These are phyloP conservation scores for Nannizziopsis barbatae DNA, from an alignment of 2,329 filamentous ascomycete species.

Conservation along the genomic window DNA sequence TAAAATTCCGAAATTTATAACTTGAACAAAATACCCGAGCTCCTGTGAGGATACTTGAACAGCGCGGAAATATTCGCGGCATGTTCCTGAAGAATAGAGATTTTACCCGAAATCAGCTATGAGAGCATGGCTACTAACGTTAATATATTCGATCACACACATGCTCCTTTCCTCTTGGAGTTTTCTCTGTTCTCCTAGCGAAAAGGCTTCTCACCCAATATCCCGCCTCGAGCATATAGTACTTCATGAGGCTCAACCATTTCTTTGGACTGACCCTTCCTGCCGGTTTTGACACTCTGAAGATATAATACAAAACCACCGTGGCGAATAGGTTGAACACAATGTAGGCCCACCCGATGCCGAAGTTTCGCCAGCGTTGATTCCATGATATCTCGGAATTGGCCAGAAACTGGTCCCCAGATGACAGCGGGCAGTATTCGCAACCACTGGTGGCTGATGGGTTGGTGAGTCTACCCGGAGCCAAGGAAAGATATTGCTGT, in stretches of 20 bases:
- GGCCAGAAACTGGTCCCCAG: constrained; percentile 34
- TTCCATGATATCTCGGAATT: constrained; percentile 43
- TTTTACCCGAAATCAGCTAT: not conserved
- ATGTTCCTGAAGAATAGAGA: no score
- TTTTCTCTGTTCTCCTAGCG: constrained; percentile 12
- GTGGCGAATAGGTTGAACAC: constrained; percentile 49
- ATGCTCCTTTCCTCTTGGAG: constrained; percentile 14
- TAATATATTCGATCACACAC: constrained; percentile 14
- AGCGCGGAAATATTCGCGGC: no score
- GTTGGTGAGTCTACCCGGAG: constrained; percentile 48
- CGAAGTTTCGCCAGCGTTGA: constrained; percentile 59
- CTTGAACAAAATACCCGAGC: not conserved
- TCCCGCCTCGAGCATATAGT: constrained; percentile 12
- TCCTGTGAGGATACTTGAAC: no score
- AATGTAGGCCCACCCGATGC: constrained; percentile 50
- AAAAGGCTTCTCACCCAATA: constrained; percentile 13
- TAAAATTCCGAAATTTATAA: not conserved
- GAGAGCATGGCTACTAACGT: not conserved
- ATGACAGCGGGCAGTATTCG: constrained; percentile 35
- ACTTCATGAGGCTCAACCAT: constrained; percentile 11
- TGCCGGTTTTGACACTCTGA: constrained; percentile 22
- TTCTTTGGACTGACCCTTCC: constrained; percentile 10
- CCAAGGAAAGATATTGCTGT: constrained; percentile 35
- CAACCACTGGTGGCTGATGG: constrained; percentile 41
- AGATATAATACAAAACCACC: constrained; percentile 44